phyloP scores from a whole-genome alignment of 2,329 filamentous ascomycete species.

The Cadophora sp. region DNA sequence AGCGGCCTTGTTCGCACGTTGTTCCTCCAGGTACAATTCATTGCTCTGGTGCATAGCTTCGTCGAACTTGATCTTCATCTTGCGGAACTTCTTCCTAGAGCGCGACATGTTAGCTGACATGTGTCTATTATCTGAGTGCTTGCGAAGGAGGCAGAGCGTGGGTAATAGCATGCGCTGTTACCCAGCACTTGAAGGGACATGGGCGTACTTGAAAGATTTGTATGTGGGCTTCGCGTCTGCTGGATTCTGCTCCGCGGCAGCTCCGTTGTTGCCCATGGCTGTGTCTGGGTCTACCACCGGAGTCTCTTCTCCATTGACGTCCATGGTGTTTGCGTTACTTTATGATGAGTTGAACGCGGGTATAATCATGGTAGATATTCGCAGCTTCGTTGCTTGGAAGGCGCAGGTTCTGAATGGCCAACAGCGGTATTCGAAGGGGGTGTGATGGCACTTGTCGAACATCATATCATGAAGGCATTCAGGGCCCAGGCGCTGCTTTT shows the following conservation, averaged over 20 bases:
- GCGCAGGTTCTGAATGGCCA: neutral
- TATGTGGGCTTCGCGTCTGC: conserved; percentile 44
- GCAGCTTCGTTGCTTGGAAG: neutral
- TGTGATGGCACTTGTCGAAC: neutral
- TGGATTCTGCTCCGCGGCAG: conserved; percentile 28
- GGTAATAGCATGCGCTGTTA: conserved; percentile 28
- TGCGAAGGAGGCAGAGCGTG: neutral
- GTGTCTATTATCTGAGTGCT: neutral
- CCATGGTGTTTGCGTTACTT: conserved; percentile 26
- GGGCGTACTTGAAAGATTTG: conserved; percentile 48
- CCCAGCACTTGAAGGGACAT: conserved; percentile 34
- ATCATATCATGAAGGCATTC: conserved; percentile 17
- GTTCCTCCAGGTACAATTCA: conserved; percentile 80
- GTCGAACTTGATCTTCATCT: conserved; percentile 84
- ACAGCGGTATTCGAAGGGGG: neutral
- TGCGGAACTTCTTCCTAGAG: conserved; percentile 93
- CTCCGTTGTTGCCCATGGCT: conserved; percentile 26
- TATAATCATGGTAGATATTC: neutral
- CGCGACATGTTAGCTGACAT: conserved; percentile 51
- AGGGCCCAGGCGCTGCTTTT: neutral
- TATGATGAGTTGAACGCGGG: neutral
- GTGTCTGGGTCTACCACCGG: conserved; percentile 27
- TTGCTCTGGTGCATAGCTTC: conserved; percentile 82
- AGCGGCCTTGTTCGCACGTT: conserved; percentile 79
- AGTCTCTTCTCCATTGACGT: conserved; percentile 24